phyloP scores from a whole-genome alignment of 228 moss, liverwort and hornwort genomes.

The Sphagnum magellanicum region DNA sequence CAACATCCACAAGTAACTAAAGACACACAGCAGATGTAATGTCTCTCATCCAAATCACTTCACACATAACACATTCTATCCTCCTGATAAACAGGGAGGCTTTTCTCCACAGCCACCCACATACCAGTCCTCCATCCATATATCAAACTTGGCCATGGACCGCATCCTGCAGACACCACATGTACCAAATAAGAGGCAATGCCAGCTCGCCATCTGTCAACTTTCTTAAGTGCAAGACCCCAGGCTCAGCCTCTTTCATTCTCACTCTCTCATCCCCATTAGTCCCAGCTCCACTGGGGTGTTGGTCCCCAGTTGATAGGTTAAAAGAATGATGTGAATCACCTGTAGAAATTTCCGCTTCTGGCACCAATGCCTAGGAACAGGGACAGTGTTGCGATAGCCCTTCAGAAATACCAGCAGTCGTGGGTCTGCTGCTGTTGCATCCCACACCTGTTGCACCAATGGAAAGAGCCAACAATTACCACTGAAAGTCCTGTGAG shows the following conservation, averaged over 20 bases:
- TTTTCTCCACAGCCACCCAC: conserved; percentile 97
- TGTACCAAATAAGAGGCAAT: conserved; percentile 99
- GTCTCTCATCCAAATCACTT: conserved; percentile 10
- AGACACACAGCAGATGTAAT: neutral
- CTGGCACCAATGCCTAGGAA: conserved; percentile 99
- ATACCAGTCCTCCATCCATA: conserved; percentile 99
- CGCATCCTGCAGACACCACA: conserved; percentile 99
- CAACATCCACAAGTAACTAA: neutral
- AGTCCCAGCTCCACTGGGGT: conserved; percentile 71
- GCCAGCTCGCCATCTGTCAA: conserved; percentile 88
- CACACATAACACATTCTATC: neutral
- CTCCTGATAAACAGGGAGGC: conserved; percentile 38
- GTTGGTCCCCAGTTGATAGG: conserved; percentile 37
- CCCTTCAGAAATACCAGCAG: conserved; percentile 94
- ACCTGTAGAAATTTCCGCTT: conserved; percentile 99
- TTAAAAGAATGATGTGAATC: conserved; percentile 30
- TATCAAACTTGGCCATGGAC: conserved; percentile 99
- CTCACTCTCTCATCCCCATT: conserved; percentile 53
- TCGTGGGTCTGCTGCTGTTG: conserved; percentile 97
- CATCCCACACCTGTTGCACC: conserved; percentile 81
- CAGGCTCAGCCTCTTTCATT: conserved; percentile 67
- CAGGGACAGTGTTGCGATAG: conserved; percentile 97
- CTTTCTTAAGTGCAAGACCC: conserved; percentile 83
- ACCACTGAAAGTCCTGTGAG: too few relatives aligned
- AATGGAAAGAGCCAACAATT: too few relatives aligned